phyloP scores from a whole-genome alignment of 345 rosid species.

The Excoecaria agallocha region DNA sequence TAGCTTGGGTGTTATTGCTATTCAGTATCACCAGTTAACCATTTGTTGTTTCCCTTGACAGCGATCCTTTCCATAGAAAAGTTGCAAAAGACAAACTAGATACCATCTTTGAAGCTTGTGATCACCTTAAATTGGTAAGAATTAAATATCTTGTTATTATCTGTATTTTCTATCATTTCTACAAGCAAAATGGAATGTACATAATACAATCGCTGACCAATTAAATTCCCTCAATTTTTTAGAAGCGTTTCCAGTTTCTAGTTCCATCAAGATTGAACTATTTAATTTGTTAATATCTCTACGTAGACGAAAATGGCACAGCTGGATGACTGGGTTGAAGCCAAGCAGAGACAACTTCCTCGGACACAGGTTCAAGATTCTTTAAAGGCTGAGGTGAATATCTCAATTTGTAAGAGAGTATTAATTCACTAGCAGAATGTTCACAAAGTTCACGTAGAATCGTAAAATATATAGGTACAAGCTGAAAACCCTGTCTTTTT shows the following conservation, averaged over 20 bases:
- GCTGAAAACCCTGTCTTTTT: neutral
- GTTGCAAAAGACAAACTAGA: slow-evolving; percentile 32
- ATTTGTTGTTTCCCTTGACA: slow-evolving; percentile 26
- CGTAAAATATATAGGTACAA: neutral
- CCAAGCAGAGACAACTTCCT: slow-evolving; percentile 25
- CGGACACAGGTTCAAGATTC: slow-evolving; percentile 28
- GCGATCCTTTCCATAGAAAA: slow-evolving; percentile 40
- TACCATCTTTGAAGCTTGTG: slow-evolving; percentile 21
- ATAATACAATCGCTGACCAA: neutral
- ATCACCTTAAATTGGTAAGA: slow-evolving; percentile 36
- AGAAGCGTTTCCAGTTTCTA: too few relatives aligned
- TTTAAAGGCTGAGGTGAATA: slow-evolving; percentile 58
- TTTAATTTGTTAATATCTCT: slow-evolving; percentile 9
- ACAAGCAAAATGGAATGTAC: neutral
- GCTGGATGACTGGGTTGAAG: slow-evolving; percentile 29
- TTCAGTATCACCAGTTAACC: neutral
- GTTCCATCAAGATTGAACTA: neutral
- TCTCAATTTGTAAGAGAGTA: neutral
- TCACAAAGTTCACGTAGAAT: neutral
- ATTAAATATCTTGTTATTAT: neutral
- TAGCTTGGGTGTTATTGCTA: slow-evolving; percentile 10
- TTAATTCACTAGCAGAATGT: neutral
- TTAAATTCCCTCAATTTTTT: too few relatives aligned
- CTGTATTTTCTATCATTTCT: neutral
- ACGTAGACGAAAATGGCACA: slow-evolving; percentile 46